A percentile compares a stretch with the other conserved stretches of the same genome.
phyloP scores from a whole-genome alignment of 148 eudicot genomes.

The Gaultheria prostrata region DNA sequence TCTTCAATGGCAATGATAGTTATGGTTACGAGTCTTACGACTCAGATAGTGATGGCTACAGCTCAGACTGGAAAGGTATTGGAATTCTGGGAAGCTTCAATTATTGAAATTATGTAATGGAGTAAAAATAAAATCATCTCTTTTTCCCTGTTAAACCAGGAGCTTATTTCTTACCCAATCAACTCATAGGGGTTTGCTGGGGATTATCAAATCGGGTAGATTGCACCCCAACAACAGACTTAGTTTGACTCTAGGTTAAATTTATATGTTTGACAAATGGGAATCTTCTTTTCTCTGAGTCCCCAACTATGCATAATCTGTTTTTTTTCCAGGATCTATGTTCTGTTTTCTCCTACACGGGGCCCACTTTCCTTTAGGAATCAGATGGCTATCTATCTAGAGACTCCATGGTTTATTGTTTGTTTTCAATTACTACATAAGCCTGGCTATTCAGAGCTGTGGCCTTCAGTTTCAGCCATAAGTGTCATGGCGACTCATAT shows the following conservation, averaged over 20 bases:
- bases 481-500: background rate
- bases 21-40: conserved; percentile 32
- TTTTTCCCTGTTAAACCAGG: background rate
- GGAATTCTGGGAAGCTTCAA: background rate
- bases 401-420: background rate
- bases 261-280: background rate
- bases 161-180: conserved; percentile 4
- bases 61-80: conserved; percentile 43
- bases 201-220: background rate
- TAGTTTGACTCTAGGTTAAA: conserved; percentile 6
- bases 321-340: background rate
- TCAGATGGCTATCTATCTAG: conserved; percentile 1
- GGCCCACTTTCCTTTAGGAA: background rate
- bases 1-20: conserved; percentile 32
- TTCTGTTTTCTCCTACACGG: background rate
- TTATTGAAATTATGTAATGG: background rate
- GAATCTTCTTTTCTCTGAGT: background rate
- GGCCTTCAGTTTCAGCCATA: background rate
- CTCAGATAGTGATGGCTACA: conserved; percentile 36
- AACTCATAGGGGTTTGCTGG: background rate
- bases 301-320: background rate
- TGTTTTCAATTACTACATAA: background rate
- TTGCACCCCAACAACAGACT: background rate
- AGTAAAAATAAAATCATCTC: background rate
- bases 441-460: background rate